phyloP scores from a whole-genome alignment of 2,329 filamentous ascomycete genomes.

The Calonectria pseudoreteaudii region DNA sequence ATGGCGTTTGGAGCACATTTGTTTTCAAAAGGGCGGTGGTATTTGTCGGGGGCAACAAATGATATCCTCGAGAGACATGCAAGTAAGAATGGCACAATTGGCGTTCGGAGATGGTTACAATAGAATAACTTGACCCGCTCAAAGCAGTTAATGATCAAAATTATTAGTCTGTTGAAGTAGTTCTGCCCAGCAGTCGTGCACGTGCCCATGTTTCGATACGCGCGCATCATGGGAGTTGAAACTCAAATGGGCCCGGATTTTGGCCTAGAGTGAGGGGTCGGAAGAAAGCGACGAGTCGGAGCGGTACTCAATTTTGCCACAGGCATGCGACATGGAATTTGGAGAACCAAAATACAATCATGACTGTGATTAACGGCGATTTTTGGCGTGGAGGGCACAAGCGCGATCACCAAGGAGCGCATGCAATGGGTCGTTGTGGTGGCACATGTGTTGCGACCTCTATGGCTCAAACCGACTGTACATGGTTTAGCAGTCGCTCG shows the following conservation, averaged over 20 bases:
- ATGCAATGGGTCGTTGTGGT: slow-evolving; percentile 11
- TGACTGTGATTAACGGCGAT: background rate
- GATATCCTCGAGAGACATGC: slow-evolving; percentile 19
- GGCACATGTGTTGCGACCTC: slow-evolving; percentile 25
- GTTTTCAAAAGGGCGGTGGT: slow-evolving; percentile 33
- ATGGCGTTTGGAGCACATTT: slow-evolving; percentile 41
- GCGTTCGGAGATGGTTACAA: background rate
- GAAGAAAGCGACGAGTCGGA: background rate
- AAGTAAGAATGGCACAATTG: slow-evolving; percentile 10
- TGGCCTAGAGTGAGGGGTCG: background rate
- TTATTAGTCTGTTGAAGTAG: background rate
- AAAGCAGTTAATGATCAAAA: background rate
- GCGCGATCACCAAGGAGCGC: background rate
- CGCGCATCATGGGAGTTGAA: background rate
- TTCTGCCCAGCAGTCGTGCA: background rate
- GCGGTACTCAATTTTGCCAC: background rate
- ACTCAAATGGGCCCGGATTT: background rate
- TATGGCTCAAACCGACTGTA: slow-evolving; percentile 3
- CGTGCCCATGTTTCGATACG: background rate
- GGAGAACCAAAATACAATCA: background rate
- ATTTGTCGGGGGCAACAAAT: slow-evolving; percentile 10
- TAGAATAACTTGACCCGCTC: background rate
- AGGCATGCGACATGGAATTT: background rate
- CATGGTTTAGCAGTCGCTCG: slow-evolving; percentile 3
- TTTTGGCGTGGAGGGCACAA: background rate